These are phyloP conservation scores for Scutellaria minor DNA, from an alignment of 257 asterid genomes.

Conservation along the genomic window DNA sequence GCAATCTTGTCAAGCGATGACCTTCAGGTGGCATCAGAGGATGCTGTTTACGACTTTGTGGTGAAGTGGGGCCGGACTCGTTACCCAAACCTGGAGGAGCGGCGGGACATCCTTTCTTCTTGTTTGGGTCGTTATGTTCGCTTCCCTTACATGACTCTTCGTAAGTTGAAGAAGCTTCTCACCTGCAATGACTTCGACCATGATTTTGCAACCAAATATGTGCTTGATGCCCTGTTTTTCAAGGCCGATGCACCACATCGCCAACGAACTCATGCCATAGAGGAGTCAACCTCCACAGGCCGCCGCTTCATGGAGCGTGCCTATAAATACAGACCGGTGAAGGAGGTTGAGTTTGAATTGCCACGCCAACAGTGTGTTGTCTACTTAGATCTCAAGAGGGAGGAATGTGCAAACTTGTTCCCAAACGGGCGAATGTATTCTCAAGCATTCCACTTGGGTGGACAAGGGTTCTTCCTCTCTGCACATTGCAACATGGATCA, in stretches of 20 bases:
- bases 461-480: slow-evolving; percentile 92
- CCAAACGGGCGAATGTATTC: slow-evolving; percentile 87
- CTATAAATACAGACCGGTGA: slow-evolving; percentile 85
- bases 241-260: slow-evolving; percentile 85
- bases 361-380: slow-evolving; percentile 90
- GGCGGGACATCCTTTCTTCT: slow-evolving; percentile 62
- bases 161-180: slow-evolving; percentile 76
- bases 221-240: slow-evolving; percentile 77
- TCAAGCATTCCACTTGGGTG: slow-evolving; percentile 91
- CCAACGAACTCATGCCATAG: slow-evolving; percentile 61
- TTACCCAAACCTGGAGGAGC: slow-evolving; percentile 62
- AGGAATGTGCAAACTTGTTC: slow-evolving; percentile 67
- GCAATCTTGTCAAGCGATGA: slow-evolving; percentile 81
- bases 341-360: slow-evolving; percentile 73
- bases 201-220: slow-evolving; percentile 61
- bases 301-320: slow-evolving; percentile 72
- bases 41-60: slow-evolving; percentile 80
- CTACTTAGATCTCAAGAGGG: slow-evolving; percentile 82
- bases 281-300: slow-evolving; percentile 52
- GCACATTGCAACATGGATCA: slow-evolving; percentile 97
- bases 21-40: slow-evolving; percentile 89
- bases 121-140: slow-evolving; percentile 67
- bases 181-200: slow-evolving; percentile 71
- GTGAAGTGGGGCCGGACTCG: slow-evolving; percentile 71
- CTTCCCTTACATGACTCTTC: slow-evolving; percentile 73